Conservation (phyloP, 192 early-diverging fungal species). For the Cetraspora pellucida region DNA sequence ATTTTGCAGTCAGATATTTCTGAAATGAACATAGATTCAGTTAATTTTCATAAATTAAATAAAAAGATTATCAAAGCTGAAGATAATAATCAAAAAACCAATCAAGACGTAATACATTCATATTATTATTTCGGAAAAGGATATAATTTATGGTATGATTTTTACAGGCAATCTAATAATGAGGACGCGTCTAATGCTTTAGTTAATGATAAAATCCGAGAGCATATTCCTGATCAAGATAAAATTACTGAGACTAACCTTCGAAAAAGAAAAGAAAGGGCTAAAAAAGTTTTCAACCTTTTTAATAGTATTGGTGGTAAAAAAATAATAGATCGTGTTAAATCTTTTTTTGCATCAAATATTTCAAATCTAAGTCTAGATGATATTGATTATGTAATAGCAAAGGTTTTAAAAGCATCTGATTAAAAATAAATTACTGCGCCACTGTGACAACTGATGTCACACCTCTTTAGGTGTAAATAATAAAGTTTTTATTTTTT, state of each 20-base stretch:
- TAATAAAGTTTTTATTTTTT: too few relatives aligned
- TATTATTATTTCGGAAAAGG: neutral
- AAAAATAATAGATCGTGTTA: neutral
- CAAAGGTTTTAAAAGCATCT: neutral
- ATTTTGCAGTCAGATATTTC: neutral
- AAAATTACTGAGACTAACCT: too few relatives aligned
- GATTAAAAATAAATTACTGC: too few relatives aligned
- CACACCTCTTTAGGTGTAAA: too few relatives aligned
- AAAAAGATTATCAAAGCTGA: neutral
- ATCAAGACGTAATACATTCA: neutral
- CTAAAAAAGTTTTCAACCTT: neutral
- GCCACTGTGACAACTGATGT: too few relatives aligned
- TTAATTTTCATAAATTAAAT: slow-evolving; percentile 10
- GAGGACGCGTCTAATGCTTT: too few relatives aligned
- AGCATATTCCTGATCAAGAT: too few relatives aligned
- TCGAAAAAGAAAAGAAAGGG: neutral
- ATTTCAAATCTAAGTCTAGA: neutral
- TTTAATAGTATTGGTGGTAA: neutral
- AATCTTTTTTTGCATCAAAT: neutral
- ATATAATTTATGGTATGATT: neutral
- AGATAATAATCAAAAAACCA: neutral
- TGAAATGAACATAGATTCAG: neutral
- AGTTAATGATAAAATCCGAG: too few relatives aligned
- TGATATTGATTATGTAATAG: neutral
- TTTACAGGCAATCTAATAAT: neutral